Conservation (phyloP, 257 asterid genomes). For the Petunia axillaris region DNA sequence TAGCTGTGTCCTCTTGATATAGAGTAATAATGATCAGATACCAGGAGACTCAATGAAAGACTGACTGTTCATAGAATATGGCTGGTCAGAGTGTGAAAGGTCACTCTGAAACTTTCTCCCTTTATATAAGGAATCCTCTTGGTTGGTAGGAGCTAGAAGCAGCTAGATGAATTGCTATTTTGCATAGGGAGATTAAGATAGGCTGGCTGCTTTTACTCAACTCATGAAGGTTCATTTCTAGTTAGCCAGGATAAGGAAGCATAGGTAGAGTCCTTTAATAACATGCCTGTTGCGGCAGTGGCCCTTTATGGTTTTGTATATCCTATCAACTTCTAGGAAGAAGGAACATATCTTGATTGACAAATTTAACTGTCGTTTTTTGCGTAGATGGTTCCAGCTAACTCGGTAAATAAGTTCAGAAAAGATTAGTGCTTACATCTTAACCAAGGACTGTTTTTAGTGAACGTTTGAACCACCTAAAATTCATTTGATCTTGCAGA, state of each 20-base stretch:
- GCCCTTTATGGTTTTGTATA: neutral
- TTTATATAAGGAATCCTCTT: no score
- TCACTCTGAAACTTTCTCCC: no score
- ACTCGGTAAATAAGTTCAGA: neutral
- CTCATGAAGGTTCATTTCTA: no score
- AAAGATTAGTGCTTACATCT: neutral
- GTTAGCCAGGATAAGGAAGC: no score
- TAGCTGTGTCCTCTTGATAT: neutral
- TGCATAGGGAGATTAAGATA: no score
- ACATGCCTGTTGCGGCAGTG: neutral
- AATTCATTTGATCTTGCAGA: neutral
- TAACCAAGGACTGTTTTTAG: neutral
- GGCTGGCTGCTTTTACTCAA: no score
- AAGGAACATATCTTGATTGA: neutral
- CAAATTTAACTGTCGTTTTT: neutral
- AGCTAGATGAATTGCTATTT: no score
- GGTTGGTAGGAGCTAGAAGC: no score
- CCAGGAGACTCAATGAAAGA: neutral
- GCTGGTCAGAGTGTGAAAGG: neutral
- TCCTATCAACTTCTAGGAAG: slow-evolving; percentile 1
- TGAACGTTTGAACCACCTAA: neutral
- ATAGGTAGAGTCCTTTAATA: no score
- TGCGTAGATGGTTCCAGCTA: slow-evolving; percentile 5
- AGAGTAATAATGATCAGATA: neutral
- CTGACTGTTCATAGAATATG: slow-evolving; percentile 2